These are phyloP conservation scores for Pseudogymnoascus sp. DNA, from an alignment of 2,329 filamentous ascomycete genomes.

Conservation along the genomic window DNA sequence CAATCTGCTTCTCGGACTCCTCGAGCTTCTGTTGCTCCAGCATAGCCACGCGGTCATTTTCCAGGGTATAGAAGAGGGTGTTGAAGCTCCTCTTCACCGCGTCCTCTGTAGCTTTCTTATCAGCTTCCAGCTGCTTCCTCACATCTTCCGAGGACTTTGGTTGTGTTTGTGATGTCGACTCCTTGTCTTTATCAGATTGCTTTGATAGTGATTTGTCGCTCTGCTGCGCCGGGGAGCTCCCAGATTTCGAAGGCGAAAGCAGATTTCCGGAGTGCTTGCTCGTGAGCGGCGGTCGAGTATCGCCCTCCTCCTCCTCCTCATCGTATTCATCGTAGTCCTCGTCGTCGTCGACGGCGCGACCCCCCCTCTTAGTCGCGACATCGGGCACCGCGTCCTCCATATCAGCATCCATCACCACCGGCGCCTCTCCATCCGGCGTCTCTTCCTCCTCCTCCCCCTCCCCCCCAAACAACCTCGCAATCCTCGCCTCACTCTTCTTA, in stretches of 20 bases:
- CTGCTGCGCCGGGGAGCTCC: constrained; percentile 53
- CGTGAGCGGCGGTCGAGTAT: constrained; percentile 45
- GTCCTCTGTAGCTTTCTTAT: constrained; percentile 83
- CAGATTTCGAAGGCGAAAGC: constrained; percentile 62
- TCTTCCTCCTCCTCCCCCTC: constrained; percentile 26
- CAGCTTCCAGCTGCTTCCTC: constrained; percentile 86
- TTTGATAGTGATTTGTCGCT: constrained; percentile 54
- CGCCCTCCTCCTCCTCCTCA: constrained; percentile 63
- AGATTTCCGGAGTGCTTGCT: constrained; percentile 42
- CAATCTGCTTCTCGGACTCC: constrained; percentile 90
- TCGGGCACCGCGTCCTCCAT: constrained; percentile 43
- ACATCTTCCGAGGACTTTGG: constrained; percentile 75
- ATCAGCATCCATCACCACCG: constrained; percentile 43
- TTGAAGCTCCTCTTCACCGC: constrained; percentile 85
- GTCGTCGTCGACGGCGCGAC: constrained; percentile 72
- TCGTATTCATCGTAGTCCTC: constrained; percentile 76
- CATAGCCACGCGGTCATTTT: constrained; percentile 94
- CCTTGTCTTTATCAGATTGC: constrained; percentile 44
- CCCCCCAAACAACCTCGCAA: constrained; percentile 64
- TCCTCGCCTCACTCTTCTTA: constrained; percentile 65
- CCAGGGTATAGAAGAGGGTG: constrained; percentile 87
- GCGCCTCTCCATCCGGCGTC: constrained; percentile 32
- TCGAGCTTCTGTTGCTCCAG: constrained; percentile 94
- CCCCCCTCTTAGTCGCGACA: constrained; percentile 57
- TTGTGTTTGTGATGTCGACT: constrained; percentile 39